phyloP scores from a whole-genome alignment of 768 basidiomycete genomes.

The Ephemerocybe angulata region DNA sequence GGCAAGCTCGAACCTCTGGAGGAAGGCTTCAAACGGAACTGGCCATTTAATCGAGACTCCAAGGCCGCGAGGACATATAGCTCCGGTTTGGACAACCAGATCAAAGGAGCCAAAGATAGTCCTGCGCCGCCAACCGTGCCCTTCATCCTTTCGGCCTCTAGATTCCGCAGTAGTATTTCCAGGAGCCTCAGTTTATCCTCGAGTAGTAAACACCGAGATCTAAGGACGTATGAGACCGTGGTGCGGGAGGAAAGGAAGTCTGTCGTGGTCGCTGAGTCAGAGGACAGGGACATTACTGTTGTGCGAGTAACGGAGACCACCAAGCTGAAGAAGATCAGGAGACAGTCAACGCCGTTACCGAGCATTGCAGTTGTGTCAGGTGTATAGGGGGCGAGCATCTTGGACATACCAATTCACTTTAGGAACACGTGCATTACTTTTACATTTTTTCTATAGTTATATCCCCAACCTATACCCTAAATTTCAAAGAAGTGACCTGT shows the following conservation, averaged over 20 bases:
- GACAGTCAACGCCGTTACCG: not conserved
- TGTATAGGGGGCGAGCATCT: no score
- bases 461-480: no score
- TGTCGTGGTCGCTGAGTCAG: not conserved
- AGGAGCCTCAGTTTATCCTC: no score
- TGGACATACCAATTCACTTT: no score
- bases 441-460: no score
- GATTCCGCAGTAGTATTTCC: no score
- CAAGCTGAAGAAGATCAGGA: constrained; percentile 7
- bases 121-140: not conserved
- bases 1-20: constrained; percentile 48
- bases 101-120: constrained; percentile 1
- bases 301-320: not conserved
- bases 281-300: not conserved
- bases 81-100: constrained; percentile 11
- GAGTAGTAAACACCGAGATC: no score
- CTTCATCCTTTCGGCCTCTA: not conserved
- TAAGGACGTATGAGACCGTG: no score
- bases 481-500: no score
- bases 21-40: constrained; percentile 41
- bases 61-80: constrained; percentile 19
- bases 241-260: no score
- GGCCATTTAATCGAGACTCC: constrained; percentile 38
- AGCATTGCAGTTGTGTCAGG: not conserved
- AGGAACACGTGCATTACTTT: no score